phyloP scores from a whole-genome alignment of 2,329 filamentous ascomycete species.

The Nigrospora osmanthi region DNA sequence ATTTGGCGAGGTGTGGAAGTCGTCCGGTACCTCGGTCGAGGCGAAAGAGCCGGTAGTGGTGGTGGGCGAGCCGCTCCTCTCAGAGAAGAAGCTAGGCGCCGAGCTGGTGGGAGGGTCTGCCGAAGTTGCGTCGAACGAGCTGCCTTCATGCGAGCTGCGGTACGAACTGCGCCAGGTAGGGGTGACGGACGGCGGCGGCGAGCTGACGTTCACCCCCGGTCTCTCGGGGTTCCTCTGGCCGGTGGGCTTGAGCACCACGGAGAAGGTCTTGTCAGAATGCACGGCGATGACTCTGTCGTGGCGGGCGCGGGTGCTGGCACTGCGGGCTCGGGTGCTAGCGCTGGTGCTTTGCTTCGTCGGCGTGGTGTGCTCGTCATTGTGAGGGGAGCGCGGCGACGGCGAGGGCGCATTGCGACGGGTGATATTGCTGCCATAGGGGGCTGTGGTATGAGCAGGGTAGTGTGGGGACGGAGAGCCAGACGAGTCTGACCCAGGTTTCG shows the following conservation, averaged over 20 bases:
- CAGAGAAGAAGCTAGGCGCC: constrained; percentile 38
- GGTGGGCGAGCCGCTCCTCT: constrained; percentile 30
- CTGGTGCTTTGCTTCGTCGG: constrained; percentile 2
- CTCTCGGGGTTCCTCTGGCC: constrained; percentile 9
- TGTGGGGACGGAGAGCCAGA: constrained; percentile 23
- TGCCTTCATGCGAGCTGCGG: constrained; percentile 40
- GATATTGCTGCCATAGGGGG: constrained; percentile 30
- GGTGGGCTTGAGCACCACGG: constrained; percentile 30
- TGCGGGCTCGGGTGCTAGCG: constrained; percentile 13
- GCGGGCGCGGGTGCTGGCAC: constrained; percentile 23
- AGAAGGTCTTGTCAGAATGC: constrained; percentile 52
- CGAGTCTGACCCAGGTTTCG: constrained; percentile 29
- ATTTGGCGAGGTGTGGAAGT: constrained; percentile 37
- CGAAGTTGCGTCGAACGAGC: constrained; percentile 38
- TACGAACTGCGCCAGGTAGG: constrained; percentile 23
- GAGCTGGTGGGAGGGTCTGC: constrained; percentile 39
- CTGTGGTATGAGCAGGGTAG: constrained; percentile 26
- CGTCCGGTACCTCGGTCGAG: constrained; percentile 23
- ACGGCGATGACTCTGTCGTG: constrained; percentile 40
- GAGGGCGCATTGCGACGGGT: constrained; percentile 27
- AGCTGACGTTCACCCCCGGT: constrained; percentile 28
- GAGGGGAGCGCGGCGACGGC: constrained; percentile 11
- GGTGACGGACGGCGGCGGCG: constrained; percentile 32
- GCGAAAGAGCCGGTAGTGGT: constrained; percentile 21
- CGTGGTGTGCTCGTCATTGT: constrained; percentile 14